Evolutionary conservation across 352 stramenopile genomes (phyloP).

Genomic region (Phytophthora kernoviae): DNA sequence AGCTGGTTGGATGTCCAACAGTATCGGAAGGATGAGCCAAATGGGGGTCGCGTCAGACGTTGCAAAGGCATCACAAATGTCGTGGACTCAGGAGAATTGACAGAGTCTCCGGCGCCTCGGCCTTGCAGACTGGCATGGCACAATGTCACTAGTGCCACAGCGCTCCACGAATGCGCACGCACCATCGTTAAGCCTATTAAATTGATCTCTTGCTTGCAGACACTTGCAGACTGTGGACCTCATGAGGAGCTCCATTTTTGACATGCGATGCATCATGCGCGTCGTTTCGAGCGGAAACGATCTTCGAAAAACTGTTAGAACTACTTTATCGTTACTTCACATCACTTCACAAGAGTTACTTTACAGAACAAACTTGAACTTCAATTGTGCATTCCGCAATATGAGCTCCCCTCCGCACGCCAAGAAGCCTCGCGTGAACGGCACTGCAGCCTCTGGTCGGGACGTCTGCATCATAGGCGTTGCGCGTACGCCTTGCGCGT

Average conservation of each 20-base stretch:
- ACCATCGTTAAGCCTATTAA: slow-evolving; percentile 9
- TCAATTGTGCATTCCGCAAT: slow-evolving; percentile 4
- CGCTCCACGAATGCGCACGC: neutral
- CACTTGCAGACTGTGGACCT: slow-evolving; percentile 15
- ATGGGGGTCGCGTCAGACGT: slow-evolving; percentile 7
- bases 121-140: slow-evolving; percentile 6
- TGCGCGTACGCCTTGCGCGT: slow-evolving; percentile 94
- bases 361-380: slow-evolving; percentile 4
- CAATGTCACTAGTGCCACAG: slow-evolving; percentile 10
- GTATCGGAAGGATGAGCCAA: slow-evolving; percentile 43
- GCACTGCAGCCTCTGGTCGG: slow-evolving; percentile 9
- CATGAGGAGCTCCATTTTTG: too few relatives aligned
- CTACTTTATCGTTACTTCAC: too few relatives aligned
- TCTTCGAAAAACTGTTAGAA: too few relatives aligned
- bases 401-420: slow-evolving; percentile 26
- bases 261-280: slow-evolving; percentile 26
- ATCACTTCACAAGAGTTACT: too few relatives aligned
- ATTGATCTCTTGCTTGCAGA: neutral
- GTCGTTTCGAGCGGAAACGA: slow-evolving; percentile 21
- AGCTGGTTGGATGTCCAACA: slow-evolving; percentile 59
- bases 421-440: slow-evolving; percentile 21
- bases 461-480: slow-evolving; percentile 94
- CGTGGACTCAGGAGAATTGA: slow-evolving; percentile 2
- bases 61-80: slow-evolving; percentile 14
- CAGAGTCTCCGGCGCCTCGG: neutral